Conservation (phyloP, 805 yeast species). For the Komagataella pseudopastoris region DNA sequence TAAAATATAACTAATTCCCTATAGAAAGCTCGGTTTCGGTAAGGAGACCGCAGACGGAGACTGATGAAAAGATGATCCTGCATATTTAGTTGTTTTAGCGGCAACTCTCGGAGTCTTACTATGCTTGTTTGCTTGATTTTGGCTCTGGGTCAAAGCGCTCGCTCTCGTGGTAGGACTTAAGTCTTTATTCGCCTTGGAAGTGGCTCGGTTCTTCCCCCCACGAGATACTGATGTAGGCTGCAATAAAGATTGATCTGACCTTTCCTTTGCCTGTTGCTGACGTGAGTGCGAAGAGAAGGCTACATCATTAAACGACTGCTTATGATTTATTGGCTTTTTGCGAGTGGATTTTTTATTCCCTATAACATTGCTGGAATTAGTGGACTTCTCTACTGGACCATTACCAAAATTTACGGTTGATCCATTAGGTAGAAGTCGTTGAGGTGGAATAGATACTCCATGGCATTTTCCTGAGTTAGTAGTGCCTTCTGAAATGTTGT, state of each 20-base stretch:
- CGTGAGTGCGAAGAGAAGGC: not conserved
- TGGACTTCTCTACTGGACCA: not conserved
- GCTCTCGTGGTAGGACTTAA: not conserved
- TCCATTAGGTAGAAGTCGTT: not conserved
- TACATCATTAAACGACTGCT: not conserved
- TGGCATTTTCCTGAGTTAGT: not conserved
- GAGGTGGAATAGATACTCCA: not conserved
- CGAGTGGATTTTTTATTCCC: not conserved
- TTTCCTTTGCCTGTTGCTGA: not conserved
- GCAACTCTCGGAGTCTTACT: not conserved
- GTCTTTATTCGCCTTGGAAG: not conserved
- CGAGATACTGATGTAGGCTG: not conserved
- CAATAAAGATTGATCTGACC: not conserved
- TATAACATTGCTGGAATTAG: no score
- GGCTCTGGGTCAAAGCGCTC: not conserved
- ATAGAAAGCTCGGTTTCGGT: slow-evolving; percentile 38
- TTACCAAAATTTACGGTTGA: not conserved
- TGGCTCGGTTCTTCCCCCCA: not conserved
- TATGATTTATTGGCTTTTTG: not conserved
- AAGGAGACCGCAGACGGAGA: slow-evolving; percentile 42
- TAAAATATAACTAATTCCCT: not conserved
- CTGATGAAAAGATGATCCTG: slow-evolving; percentile 44
- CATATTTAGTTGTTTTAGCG: slow-evolving; percentile 19
- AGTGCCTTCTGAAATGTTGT: not conserved
- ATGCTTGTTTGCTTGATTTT: not conserved